Evolutionary conservation across 768 basidiomycete species (phyloP).

Genomic region (Asterophora parasitica): DNA sequence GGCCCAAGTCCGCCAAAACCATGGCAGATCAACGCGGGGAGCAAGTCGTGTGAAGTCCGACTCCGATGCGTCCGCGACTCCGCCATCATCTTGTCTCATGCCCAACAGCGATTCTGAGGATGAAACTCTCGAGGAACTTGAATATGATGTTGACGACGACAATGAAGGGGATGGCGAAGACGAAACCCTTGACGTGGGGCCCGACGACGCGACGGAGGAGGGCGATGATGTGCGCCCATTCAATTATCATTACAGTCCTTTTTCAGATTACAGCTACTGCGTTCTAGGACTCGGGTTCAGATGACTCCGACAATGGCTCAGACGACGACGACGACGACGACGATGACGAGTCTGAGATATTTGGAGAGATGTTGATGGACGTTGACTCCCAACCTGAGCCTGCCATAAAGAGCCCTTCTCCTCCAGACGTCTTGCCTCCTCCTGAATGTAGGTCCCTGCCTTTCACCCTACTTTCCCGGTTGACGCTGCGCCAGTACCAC

Average conservation of each 20-base stretch:
- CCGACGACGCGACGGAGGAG: slow-evolving; percentile 61
- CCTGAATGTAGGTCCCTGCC: slow-evolving; percentile 9
- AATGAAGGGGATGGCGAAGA: slow-evolving; percentile 51
- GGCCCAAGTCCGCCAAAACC: slow-evolving; percentile 95
- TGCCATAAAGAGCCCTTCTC: slow-evolving; percentile 12
- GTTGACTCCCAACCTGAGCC: slow-evolving; percentile 21
- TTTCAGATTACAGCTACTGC: slow-evolving; percentile 4
- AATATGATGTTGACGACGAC: slow-evolving; percentile 49
- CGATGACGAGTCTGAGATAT: slow-evolving; percentile 18
- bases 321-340: slow-evolving; percentile 55
- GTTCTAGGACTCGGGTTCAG: slow-evolving; percentile 51
- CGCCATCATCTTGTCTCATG: slow-evolving; percentile 31
- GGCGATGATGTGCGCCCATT: slow-evolving; percentile 57
- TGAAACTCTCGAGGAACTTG: slow-evolving; percentile 54
- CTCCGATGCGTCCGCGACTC: neutral
- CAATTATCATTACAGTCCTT: slow-evolving; percentile 13
- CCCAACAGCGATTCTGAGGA: slow-evolving; percentile 59
- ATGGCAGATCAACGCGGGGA: slow-evolving; percentile 39
- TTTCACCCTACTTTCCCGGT: neutral
- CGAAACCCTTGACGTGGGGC: slow-evolving; percentile 33
- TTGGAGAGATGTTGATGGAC: slow-evolving; percentile 24
- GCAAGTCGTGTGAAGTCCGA: slow-evolving; percentile 18
- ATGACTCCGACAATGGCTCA: slow-evolving; percentile 54
- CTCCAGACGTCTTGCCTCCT: slow-evolving; percentile 5
- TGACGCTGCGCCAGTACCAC: slow-evolving; percentile 14